Percentiles rank a stretch among this genome's conserved stretches.
These are phyloP conservation scores for Exobasidium rhododendri DNA, from an alignment of 1,284 basidiomycete genomes.

Conservation along the genomic window DNA sequence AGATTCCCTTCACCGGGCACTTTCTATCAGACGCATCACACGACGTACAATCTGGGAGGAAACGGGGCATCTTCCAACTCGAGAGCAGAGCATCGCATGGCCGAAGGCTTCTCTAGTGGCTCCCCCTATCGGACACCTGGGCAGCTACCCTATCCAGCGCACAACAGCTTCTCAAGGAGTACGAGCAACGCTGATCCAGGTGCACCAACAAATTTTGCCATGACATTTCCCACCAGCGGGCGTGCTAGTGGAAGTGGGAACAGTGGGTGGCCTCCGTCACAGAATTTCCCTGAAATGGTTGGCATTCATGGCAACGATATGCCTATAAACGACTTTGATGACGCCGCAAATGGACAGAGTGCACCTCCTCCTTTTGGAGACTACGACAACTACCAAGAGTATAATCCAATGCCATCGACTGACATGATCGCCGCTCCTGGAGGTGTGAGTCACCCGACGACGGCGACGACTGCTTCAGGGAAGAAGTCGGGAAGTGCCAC, in stretches of 20 bases:
- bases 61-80: neutral
- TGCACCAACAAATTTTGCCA: neutral
- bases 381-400: neutral
- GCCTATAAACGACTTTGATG: neutral
- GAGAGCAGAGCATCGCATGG: neutral
- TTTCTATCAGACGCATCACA: conserved; percentile 35
- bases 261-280: neutral
- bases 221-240: neutral
- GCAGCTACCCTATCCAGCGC: neutral
- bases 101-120: neutral
- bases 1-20: conserved; percentile 40
- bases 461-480: neutral
- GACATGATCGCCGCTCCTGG: conserved; percentile 1
- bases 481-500: neutral
- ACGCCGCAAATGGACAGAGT: neutral
- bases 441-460: neutral
- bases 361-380: conserved; percentile 2
- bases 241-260: neutral
- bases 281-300: neutral
- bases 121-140: conserved; percentile 1
- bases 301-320: neutral
- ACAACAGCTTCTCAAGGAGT: neutral
- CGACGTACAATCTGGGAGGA: conserved; percentile 4
- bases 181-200: neutral
- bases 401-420: neutral